Evolutionary conservation across 148 eudicot genomes (phyloP).

Genomic region (Tetragonia tetragonoides): DNA sequence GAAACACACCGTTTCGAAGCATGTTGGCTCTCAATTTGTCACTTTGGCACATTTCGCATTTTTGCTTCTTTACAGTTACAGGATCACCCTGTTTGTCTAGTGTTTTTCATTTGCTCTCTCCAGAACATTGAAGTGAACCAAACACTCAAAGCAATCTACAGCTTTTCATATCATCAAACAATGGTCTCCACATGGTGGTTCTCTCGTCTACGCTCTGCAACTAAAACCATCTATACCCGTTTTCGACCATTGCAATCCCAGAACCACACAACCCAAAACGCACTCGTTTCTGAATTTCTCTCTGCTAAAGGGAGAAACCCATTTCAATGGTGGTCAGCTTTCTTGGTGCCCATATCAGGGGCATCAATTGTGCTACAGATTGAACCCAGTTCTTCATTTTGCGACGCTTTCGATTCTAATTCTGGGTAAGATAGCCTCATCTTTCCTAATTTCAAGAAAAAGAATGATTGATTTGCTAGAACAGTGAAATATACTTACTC

Average conservation of each 20-base stretch:
- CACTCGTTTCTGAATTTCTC: conserved; percentile 15
- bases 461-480: too few relatives aligned
- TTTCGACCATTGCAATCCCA: conserved; percentile 24
- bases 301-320: conserved; percentile 19
- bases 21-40: too few relatives aligned
- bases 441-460: not conserved
- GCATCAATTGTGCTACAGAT: conserved; percentile 42
- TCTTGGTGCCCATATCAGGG: conserved; percentile 56
- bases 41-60: too few relatives aligned
- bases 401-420: conserved; percentile 39
- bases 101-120: too few relatives aligned
- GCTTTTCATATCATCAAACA: too few relatives aligned
- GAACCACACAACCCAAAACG: conserved; percentile 10
- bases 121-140: too few relatives aligned
- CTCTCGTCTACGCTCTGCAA: conserved; percentile 52
- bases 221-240: conserved; percentile 36
- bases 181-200: conserved; percentile 55
- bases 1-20: too few relatives aligned
- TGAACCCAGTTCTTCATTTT: conserved; percentile 33
- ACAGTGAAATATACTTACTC: too few relatives aligned
- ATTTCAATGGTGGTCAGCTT: conserved; percentile 37
- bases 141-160: too few relatives aligned
- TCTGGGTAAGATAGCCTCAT: conserved; percentile 22
- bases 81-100: too few relatives aligned
- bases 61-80: too few relatives aligned